Evolutionary conservation across 139 green algal species (phyloP), one percentile per base, ranked within the genome.

Genomic region (Picochlorum sp.): DNA sequence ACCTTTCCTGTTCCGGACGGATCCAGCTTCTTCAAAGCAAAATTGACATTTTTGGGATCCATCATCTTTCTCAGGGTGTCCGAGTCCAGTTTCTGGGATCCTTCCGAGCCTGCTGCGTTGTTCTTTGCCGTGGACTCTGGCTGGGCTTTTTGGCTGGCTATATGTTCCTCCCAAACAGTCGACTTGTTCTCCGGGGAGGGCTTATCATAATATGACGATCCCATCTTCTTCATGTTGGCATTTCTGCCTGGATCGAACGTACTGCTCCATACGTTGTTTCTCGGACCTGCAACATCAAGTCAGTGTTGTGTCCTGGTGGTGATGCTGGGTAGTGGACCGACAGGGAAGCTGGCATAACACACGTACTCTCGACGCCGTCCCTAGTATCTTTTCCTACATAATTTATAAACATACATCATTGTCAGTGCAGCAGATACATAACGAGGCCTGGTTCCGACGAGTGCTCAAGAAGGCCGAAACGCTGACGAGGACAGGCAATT

Each of bases 221-320:
- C 55, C 32, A 50, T 20, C 14, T 53, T 33, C 25, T 47, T 45
- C 55, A 50, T 49, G 12, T 49, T 61, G 3, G 13, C 16, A 49
- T 61, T 61, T 7, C 55, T 22, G 12, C 55, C 55, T 4, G 55
- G 55, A 30, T 61, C 32, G 24, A 61, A 61, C 12, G 55, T 61
- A n/a, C n/a, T 25, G 24, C 25, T 35, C 55, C 55, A 61, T 13
- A 49, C 32, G 13, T 51, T 61, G 55, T 51, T 39, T 33, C 50
- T 1, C 12, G 50, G 50, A 14, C 50, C 50, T 56, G 50, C 50
- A 47, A 47, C 22, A n/a, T 47, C 39, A 47, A 24, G 39, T 47
- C 5, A 44, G 39, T 26, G 10, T 16, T 12, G 12, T 47, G 39
- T 16, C 14, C n/a, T n/a, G n/a, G n/a, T n/a, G n/a, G n/a, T n/a